Conservation (phyloP, 1,284 basidiomycete species). For the Afroboletus lepidellus region DNA sequence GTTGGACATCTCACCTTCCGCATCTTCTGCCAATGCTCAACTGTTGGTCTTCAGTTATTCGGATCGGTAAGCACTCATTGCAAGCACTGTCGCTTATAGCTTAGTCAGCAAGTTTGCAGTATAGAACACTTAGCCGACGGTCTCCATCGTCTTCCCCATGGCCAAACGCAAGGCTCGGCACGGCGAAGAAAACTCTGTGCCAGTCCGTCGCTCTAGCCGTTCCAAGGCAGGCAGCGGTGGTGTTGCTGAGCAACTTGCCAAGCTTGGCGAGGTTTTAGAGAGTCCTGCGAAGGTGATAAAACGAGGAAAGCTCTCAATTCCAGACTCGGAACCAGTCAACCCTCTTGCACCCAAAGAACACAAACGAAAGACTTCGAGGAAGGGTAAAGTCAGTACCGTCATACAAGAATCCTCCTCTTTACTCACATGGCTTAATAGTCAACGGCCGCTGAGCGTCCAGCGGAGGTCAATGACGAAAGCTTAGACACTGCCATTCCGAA, state of each 20-base stretch:
- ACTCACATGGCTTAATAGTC: background rate
- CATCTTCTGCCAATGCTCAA: no score
- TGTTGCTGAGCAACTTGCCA: background rate
- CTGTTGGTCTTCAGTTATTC: no score
- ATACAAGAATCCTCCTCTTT: background rate
- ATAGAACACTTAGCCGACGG: background rate
- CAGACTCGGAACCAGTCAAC: background rate
- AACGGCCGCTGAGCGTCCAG: background rate
- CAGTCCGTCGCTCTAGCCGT: background rate
- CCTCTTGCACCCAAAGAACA: background rate
- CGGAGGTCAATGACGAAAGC: background rate
- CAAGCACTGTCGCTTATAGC: no score
- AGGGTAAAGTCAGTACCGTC: background rate
- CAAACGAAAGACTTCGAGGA: background rate
- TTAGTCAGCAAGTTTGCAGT: background rate
- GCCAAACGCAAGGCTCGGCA: background rate
- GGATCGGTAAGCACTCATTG: no score
- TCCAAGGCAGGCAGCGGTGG: background rate
- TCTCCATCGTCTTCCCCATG: background rate
- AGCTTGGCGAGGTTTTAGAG: background rate
- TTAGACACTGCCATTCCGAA: background rate
- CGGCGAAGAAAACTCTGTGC: background rate
- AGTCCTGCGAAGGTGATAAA: background rate
- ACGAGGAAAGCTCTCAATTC: background rate
- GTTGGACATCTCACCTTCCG: no score